A percentile compares a stretch with the other conserved stretches of the same genome.
phyloP scores from a whole-genome alignment of 2,329 filamentous ascomycete genomes.

The Cladorrhinum sp. region DNA sequence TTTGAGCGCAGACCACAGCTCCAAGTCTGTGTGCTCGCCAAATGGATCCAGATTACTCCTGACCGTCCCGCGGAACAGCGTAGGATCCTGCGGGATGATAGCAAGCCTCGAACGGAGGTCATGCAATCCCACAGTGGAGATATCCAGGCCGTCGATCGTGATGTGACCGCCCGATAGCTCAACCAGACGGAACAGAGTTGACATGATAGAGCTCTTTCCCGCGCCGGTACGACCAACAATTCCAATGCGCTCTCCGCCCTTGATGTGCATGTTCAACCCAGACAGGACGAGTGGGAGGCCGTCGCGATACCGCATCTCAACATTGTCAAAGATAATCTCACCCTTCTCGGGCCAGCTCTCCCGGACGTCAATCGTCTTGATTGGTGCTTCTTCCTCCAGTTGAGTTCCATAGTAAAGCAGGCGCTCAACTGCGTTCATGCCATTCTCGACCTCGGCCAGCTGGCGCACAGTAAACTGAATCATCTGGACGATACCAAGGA shows the following conservation, averaged over 20 bases:
- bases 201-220: slow-evolving; percentile 82
- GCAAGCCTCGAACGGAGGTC: slow-evolving; percentile 73
- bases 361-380: slow-evolving; percentile 71
- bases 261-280: slow-evolving; percentile 68
- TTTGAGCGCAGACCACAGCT: slow-evolving; percentile 73
- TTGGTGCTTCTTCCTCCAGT: slow-evolving; percentile 84
- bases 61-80: slow-evolving; percentile 77
- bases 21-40: slow-evolving; percentile 70
- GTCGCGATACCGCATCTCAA: slow-evolving; percentile 74
- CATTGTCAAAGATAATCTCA: slow-evolving; percentile 71
- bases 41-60: slow-evolving; percentile 80
- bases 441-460: slow-evolving; percentile 92
- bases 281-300: slow-evolving; percentile 70
- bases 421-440: slow-evolving; percentile 95
- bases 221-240: slow-evolving; percentile 80
- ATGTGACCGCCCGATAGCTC: slow-evolving; percentile 62
- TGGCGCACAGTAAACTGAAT: slow-evolving; percentile 94
- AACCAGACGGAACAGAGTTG: slow-evolving; percentile 72
- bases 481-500: slow-evolving; percentile 90
- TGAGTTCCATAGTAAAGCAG: slow-evolving; percentile 84
- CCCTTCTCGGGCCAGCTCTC: slow-evolving; percentile 82
- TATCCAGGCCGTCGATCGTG: slow-evolving; percentile 64
- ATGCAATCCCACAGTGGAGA: slow-evolving; percentile 69
- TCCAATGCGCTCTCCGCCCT: slow-evolving; percentile 74
- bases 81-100: slow-evolving; percentile 83